A percentile compares a stretch with the other conserved stretches of the same genome.
These are phyloP conservation scores for Clarkia xantiana DNA, from an alignment of 345 rosid species.

Conservation along the genomic window DNA sequence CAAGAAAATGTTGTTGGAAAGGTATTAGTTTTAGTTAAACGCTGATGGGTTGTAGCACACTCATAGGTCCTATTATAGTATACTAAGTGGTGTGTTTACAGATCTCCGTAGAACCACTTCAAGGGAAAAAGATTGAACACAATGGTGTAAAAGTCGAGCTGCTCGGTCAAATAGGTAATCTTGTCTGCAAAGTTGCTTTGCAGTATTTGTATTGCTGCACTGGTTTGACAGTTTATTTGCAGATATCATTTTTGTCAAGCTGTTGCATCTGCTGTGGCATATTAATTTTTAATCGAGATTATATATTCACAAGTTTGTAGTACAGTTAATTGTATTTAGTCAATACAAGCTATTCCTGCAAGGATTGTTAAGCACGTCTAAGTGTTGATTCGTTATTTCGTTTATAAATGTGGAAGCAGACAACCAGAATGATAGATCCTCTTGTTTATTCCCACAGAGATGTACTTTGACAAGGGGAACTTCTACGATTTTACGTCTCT, in stretches of 20 bases:
- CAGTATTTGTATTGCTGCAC: not conserved
- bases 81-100: constrained; percentile 10
- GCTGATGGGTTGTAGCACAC: no score
- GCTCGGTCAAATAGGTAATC: constrained; percentile 83
- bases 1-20: constrained; percentile 86
- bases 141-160: constrained; percentile 95
- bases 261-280: no score
- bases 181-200: constrained; percentile 2
- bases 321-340: no score
- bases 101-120: constrained; percentile 71
- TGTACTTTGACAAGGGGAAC: constrained; percentile 87
- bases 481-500: constrained; percentile 92
- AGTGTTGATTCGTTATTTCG: no score
- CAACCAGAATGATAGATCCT: not conserved
- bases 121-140: constrained; percentile 88
- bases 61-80: no score
- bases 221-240: not conserved
- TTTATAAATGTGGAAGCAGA: not conserved
- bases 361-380: no score
- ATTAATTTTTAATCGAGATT: no score
- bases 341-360: no score
- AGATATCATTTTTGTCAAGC: no score
- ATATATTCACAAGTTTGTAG: no score
- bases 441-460: constrained; percentile 40
- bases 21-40: constrained; percentile 22